Conservation (phyloP, 1,139 yeast species). For the Candida sp. region DNA sequence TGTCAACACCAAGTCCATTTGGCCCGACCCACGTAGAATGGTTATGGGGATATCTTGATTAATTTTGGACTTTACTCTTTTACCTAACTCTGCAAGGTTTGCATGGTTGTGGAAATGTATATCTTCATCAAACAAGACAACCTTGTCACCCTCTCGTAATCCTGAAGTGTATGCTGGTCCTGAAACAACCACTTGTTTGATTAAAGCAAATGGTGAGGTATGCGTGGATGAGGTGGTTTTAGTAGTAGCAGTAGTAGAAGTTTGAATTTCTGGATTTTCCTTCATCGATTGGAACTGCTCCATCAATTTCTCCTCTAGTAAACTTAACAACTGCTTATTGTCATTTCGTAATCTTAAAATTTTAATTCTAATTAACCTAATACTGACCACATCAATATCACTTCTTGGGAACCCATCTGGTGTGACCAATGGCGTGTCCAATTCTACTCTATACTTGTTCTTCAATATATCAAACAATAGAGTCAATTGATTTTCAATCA, state of each 20-base stretch:
- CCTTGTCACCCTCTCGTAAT: slow-evolving; percentile 40
- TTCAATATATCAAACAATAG: slow-evolving; percentile 29
- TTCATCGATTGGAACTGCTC: slow-evolving; percentile 30
- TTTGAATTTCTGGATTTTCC: not conserved
- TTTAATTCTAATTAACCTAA: slow-evolving; percentile 58
- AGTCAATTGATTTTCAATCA: slow-evolving; percentile 31
- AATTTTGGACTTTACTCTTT: slow-evolving; percentile 20
- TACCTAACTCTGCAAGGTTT: slow-evolving; percentile 35
- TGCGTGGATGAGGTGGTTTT: slow-evolving; percentile 3
- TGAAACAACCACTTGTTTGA: slow-evolving; percentile 41
- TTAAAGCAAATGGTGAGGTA: slow-evolving; percentile 55
- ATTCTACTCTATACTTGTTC: slow-evolving; percentile 41
- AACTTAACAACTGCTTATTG: slow-evolving; percentile 45
- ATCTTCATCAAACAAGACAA: slow-evolving; percentile 47
- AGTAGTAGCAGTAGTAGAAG: not conserved
- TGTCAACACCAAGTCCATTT: slow-evolving; percentile 27
- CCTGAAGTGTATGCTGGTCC: slow-evolving; percentile 51
- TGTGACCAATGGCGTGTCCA: slow-evolving; percentile 64
- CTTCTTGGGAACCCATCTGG: slow-evolving; percentile 81
- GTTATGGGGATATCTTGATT: slow-evolving; percentile 29
- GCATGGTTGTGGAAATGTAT: slow-evolving; percentile 53
- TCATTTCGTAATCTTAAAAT: slow-evolving; percentile 73
- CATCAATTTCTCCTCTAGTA: slow-evolving; percentile 44
- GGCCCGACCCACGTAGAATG: slow-evolving; percentile 27
- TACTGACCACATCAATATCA: slow-evolving; percentile 77